Evolutionary conservation across 176 grass and related monocot genomes (phyloP).

Genomic region (Musa acuminata): DNA sequence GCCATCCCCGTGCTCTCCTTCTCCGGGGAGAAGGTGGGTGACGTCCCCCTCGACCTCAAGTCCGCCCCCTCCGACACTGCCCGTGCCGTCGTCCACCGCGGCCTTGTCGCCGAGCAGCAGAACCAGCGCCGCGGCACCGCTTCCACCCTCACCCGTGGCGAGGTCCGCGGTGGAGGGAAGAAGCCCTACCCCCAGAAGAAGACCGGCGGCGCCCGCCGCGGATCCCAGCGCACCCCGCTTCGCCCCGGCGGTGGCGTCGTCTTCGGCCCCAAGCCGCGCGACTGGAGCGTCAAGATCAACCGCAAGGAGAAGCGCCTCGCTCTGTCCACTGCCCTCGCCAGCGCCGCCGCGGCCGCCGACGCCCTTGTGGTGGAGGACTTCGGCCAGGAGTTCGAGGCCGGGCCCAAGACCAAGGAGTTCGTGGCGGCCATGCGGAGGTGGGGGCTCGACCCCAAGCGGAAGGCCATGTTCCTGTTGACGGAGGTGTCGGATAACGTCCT

Average conservation of each 20-base stretch:
- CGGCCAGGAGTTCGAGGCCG: constrained; percentile 11
- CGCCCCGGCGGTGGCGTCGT: constrained; percentile 87
- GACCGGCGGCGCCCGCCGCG: constrained; percentile 69
- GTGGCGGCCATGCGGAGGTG: constrained; percentile 69
- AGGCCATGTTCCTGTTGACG: constrained; percentile 66
- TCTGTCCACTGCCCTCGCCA: constrained; percentile 76
- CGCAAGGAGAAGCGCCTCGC: constrained; percentile 97
- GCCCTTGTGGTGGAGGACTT: constrained; percentile 87
- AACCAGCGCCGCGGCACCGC: constrained; percentile 87
- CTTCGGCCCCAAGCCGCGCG: constrained; percentile 89
- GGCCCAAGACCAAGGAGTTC: constrained; percentile 41
- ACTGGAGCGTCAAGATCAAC: constrained; percentile 99
- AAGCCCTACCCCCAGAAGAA: constrained; percentile 96
- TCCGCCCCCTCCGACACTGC: constrained; percentile 63
- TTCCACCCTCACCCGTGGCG: constrained; percentile 81
- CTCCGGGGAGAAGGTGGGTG: constrained; percentile 64
- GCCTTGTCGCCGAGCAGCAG: constrained; percentile 80
- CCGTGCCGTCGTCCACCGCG: constrained; percentile 83
- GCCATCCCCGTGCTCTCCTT: constrained; percentile 80
- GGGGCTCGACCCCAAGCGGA: constrained; percentile 82
- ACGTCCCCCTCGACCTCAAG: constrained; percentile 51
- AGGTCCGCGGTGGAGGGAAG: constrained; percentile 69
- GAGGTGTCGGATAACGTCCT: constrained; percentile 61
- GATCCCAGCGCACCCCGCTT: constrained; percentile 75
- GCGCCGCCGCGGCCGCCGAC: constrained; percentile 60